Evolutionary conservation across 345 rosid genomes (phyloP).

Genomic region (Gossypium stocksii): DNA sequence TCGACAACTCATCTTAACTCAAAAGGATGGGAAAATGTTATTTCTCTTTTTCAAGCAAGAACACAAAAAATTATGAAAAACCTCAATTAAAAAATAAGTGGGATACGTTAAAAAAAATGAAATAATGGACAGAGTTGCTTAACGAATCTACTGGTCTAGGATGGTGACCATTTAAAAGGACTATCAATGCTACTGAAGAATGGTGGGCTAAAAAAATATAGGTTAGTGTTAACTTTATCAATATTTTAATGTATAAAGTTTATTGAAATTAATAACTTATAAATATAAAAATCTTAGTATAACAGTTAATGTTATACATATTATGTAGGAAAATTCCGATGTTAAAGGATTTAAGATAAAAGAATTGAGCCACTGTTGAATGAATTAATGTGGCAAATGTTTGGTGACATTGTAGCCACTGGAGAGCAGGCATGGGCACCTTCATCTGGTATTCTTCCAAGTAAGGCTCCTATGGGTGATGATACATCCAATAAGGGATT

Average conservation of each 20-base stretch:
- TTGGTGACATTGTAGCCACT: too few relatives aligned
- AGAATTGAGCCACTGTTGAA: neutral
- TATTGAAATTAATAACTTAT: too few relatives aligned
- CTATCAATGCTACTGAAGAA: neutral
- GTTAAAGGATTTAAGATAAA: too few relatives aligned
- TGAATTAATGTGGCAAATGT: too few relatives aligned
- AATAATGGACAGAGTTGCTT: neutral
- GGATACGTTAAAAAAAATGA: neutral
- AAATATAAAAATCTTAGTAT: too few relatives aligned
- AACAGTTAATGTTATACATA: too few relatives aligned
- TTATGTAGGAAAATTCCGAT: neutral
- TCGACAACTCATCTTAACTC: neutral
- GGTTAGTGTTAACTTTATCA: neutral
- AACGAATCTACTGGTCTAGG: neutral
- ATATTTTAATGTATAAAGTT: too few relatives aligned
- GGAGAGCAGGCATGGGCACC: neutral
- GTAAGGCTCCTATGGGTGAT: neutral
- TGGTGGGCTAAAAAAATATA: neutral
- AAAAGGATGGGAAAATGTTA: neutral
- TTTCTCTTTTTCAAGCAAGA: too few relatives aligned
- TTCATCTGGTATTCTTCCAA: neutral
- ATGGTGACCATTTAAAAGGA: neutral
- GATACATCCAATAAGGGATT: too few relatives aligned
- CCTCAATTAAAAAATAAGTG: too few relatives aligned
- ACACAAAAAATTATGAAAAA: too few relatives aligned